Percentiles rank a stretch among this genome's conserved stretches.
phyloP scores from a whole-genome alignment of 2,329 filamentous ascomycete genomes.

The Epichloe gansuensis region DNA sequence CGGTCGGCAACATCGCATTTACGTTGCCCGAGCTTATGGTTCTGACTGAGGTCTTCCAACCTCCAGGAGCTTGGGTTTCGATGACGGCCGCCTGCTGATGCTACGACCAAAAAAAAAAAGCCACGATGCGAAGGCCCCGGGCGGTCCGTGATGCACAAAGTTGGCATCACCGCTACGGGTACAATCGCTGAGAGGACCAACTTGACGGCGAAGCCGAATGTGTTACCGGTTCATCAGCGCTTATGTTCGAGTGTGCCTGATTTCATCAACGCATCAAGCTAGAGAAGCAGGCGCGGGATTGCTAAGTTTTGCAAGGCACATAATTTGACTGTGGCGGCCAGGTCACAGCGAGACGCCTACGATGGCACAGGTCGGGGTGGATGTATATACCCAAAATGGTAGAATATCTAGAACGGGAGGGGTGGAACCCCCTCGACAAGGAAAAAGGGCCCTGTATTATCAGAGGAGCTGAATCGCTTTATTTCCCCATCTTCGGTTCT shows the following conservation, averaged over 20 bases:
- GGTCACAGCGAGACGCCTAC: neutral
- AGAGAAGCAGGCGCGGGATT: neutral
- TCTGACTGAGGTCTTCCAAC: neutral
- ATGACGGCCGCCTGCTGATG: too few species aligned
- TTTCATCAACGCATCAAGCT: neutral
- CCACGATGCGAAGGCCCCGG: too few species aligned
- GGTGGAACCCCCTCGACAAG: neutral
- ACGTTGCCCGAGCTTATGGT: neutral
- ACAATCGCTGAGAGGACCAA: neutral
- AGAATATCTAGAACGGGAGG: conserved; percentile 3
- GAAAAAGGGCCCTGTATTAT: neutral
- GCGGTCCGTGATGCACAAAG: too few species aligned
- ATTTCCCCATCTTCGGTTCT: neutral
- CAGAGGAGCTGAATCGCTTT: neutral
- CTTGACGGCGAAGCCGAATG: neutral
- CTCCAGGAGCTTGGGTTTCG: neutral
- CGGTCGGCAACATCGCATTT: neutral
- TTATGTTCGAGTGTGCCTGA: neutral
- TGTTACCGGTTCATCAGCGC: neutral
- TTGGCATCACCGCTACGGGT: too few species aligned
- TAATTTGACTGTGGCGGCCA: neutral
- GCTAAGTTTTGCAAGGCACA: neutral
- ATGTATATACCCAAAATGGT: conserved; percentile 5
- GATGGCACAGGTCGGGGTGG: neutral
- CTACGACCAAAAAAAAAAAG: too few species aligned